Conservation (phyloP, 139 green algal genomes). For the Pleodorina starrii region DNA sequence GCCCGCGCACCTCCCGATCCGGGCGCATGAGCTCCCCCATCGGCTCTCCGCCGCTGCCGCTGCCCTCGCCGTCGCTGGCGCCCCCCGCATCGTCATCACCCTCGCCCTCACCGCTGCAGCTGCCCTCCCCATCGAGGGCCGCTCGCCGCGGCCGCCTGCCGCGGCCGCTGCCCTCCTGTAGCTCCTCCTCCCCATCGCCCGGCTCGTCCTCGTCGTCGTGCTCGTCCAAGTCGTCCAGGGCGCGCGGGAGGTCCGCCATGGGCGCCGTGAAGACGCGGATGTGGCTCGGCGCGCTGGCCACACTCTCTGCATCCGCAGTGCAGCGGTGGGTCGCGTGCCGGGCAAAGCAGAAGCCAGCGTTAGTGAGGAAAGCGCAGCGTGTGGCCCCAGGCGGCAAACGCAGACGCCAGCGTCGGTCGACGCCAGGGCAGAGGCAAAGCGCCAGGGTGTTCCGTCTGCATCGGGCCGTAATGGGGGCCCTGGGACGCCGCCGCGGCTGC, state of each 20-base stretch:
- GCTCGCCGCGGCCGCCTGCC: too few species aligned
- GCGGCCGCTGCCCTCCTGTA: not conserved
- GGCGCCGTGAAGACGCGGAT: slow-evolving; percentile 66
- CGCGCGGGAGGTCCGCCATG: slow-evolving; percentile 63
- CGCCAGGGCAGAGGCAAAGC: too few species aligned
- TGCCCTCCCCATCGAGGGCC: not conserved
- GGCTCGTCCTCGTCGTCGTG: slow-evolving; percentile 51
- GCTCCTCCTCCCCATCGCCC: slow-evolving; percentile 11
- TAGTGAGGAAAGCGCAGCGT: too few species aligned
- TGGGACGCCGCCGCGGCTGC: too few species aligned
- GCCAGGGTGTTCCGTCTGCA: too few species aligned
- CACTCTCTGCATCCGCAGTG: not conserved
- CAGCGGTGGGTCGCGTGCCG: too few species aligned
- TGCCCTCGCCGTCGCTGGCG: not conserved
- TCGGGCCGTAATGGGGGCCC: too few species aligned
- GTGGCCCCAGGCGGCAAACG: too few species aligned
- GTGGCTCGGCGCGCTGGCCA: slow-evolving; percentile 62
- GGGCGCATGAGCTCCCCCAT: not conserved
- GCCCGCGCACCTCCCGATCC: not conserved
- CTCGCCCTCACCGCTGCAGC: not conserved
- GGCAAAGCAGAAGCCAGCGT: too few species aligned
- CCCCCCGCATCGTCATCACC: not conserved
- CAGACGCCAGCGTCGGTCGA: too few species aligned
- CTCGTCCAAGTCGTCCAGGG: slow-evolving; percentile 58
- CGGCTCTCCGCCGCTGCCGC: not conserved